Base-by-base conservation (phyloP, 441 rosid genomes). In the Croton laevigatus region DNA sequence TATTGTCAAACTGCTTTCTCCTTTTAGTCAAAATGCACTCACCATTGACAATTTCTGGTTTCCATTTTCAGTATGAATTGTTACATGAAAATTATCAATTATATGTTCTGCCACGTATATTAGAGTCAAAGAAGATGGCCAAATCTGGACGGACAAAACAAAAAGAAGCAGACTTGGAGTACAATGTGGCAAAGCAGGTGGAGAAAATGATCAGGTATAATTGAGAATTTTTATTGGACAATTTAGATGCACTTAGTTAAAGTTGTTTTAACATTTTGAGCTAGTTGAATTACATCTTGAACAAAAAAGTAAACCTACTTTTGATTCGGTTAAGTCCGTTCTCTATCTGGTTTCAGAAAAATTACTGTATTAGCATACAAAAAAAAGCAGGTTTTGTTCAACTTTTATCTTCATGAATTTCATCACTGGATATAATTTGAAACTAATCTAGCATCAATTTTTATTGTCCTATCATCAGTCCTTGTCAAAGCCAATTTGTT, bases 171-270 rank as follows among this genome's bases (percentile, higher is more conserved):
- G 99, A 96, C 81, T 77, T 96, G 74, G 98, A 96, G 76, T 96
- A 96, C 82, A 94, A 96, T 76, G 97, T 96, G 80, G 99, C 99
- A 66, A 96, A 96, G 81, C 98, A 96, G 85, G 99, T 94, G 75
- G 98, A 94, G 86, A 94, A 89, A 85, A 96, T 96, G 99, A 87
- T 96, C 81, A 88, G 96, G 98, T 91, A 81, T 66, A 68, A 16
- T 60, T 40, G 51, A 68, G 66, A 20, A 22, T 48, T 59, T 44
- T 14, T 5, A 27, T 63, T 54, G 59, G 34, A 70, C 52, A 60
- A 60, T 48, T 71, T 73, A 59, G 16, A 73, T 73, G 62, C 55
- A 68, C 67, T 58, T 40, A 70, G 44, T 54, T 45, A 40, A 10
- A n/a, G 5, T 3, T 19, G 38, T 36, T 37, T 49, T 48, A 32